Evolutionary conservation across 495 filamentous ascomycete species (phyloP), one percentile per base, ranked within the genome.

Genomic region (Aspergillus conjunctus): DNA sequence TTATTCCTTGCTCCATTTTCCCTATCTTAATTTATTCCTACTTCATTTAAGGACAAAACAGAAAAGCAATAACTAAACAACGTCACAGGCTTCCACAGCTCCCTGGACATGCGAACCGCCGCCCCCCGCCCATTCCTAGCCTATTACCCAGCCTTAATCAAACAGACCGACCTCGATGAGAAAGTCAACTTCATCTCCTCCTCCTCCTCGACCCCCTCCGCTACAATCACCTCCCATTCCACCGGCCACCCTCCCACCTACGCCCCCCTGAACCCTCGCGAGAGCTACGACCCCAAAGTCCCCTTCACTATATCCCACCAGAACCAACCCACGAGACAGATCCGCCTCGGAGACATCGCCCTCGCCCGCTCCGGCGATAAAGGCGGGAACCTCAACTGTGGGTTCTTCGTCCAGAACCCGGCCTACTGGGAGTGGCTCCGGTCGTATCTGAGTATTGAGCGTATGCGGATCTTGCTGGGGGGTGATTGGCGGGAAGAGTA

Each of bases 331-430:
- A 71, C 67, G 2, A 68, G 54, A 31, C 53, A 26, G 8, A 59
- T 66, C 15, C 71, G 68, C 7, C 66, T 83, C 0, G 78, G 80
- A 1, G 72, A 75, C 48, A 60, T 82, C 45, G 70, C 65, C 9
- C 71, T 75, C 1, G 77, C 69, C 14, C 67, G 81, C 21, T 83
- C 80, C 5, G 81, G 80, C 17, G 81, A 84, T 59, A 83, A 84
- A 58, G 78, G 72, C 2, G 70, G 64, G 9, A 77, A 85, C 56
- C 66, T 76, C 32, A 83, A 84, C 50, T 64, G 78, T n/a, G 80
- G 82, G 0, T 67, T 84, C 51, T 83, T 76, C 52, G 71, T 76
- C 9, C 65, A 64, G 21, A 54, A 73, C 31, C 37, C 63, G 11
- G 64, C 66, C 9, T 65, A 78, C 31, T 83, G 74, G 67, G 54